These are phyloP conservation scores for Glycine latifolia DNA, from an alignment of 306 rosid species.

Conservation along the genomic window DNA sequence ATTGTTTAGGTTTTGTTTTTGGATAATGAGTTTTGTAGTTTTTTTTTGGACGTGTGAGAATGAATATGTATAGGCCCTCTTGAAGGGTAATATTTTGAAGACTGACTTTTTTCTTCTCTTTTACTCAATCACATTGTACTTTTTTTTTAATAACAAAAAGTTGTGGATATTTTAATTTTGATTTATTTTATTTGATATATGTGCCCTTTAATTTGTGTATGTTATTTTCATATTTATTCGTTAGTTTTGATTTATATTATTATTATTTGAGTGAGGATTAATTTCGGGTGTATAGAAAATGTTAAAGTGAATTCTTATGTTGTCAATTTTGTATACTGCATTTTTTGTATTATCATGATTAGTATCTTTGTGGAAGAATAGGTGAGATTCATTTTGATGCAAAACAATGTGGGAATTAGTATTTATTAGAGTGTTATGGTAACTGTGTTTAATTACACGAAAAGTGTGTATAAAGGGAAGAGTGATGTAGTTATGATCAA, in stretches of 20 bases:
- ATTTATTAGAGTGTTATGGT: not conserved
- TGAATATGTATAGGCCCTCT: constrained; percentile 39
- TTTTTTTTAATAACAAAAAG: not conserved
- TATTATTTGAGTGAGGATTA: no score
- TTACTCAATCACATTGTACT: constrained; percentile 24
- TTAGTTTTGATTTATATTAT: no score
- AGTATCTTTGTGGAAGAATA: no score
- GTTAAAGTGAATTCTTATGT: no score
- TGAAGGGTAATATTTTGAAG: constrained; percentile 44
- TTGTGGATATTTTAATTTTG: constrained; percentile 16
- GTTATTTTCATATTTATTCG: no score
- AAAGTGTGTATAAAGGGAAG: not conserved
- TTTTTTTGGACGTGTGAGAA: constrained; percentile 33
- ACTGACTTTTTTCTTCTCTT: constrained; percentile 12
- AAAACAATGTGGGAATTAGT: no score
- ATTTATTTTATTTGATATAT: not conserved
- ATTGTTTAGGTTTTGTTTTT: constrained; percentile 9
- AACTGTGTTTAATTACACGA: not conserved
- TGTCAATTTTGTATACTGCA: no score
- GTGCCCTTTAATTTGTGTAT: no score
- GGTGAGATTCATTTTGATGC: no score
- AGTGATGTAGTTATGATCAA: not conserved
- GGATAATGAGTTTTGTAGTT: constrained; percentile 38
- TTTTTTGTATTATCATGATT: no score
- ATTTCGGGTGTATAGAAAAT: no score